Conservation (phyloP, 106 monocot genomes). For the Posidonia australis region DNA sequence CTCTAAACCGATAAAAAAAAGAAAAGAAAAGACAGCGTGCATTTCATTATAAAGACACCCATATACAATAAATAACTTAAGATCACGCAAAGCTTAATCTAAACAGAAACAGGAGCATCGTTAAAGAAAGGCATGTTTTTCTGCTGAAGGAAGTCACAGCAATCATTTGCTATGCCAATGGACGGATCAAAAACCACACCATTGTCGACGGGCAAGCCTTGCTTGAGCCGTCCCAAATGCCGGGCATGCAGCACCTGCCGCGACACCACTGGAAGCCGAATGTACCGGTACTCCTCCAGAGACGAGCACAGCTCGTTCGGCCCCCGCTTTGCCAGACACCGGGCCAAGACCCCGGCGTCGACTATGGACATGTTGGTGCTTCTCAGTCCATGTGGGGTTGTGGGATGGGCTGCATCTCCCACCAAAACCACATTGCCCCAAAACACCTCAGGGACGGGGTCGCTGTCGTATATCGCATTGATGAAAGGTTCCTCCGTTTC, state of each 20-base stretch:
- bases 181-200: conserved; percentile 22
- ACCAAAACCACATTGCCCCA: conserved; percentile 68
- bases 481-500: conserved; percentile 69
- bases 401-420: conserved; percentile 86
- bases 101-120: conserved; percentile 10
- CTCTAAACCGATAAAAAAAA: no score
- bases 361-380: conserved; percentile 88
- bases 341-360: conserved; percentile 42
- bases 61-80: not conserved
- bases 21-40: no score
- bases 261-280: conserved; percentile 53
- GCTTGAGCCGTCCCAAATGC: conserved; percentile 50
- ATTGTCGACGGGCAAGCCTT: conserved; percentile 37
- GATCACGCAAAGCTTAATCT: not conserved
- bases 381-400: conserved; percentile 71
- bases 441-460: conserved; percentile 45
- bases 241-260: conserved; percentile 58
- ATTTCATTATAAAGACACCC: no score
- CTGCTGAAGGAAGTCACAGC: conserved; percentile 30
- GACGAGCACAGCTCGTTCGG: conserved; percentile 20
- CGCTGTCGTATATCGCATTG: conserved; percentile 72
- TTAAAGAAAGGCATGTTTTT: conserved; percentile 62
- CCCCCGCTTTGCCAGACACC: conserved; percentile 43
- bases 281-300: conserved; percentile 39
- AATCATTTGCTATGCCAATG: conserved; percentile 12